Evolutionary conservation across 2,329 filamentous ascomycete species (phyloP), one percentile per base, ranked within the genome.

Genomic region (Leptoxyphium fumago): DNA sequence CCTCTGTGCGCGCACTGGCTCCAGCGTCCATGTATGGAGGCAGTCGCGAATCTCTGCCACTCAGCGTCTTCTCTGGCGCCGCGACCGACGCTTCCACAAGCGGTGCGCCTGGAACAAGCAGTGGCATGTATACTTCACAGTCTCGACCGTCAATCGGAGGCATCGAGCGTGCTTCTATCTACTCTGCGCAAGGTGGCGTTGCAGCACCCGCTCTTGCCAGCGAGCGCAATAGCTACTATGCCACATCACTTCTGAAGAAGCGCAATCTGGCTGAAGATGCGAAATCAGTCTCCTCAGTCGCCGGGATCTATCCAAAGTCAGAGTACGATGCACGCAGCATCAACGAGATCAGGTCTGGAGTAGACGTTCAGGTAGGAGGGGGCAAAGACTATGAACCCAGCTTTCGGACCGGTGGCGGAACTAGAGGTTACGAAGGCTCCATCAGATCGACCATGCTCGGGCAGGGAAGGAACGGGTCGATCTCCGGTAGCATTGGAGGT

Each of bases 181-280:
- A 94, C 65, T 87, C 83, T 0, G 59, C 56, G 40, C 56, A 55
- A 10, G 52, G 50, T 34, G 58, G 57, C 39, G 49, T 66, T 34
- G 58, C 61, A 11, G 74, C 74, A 1, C 78, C 80, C 5, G 74
- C 77, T 10, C 63, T 84, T 7, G 69, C 75, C 6, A 82, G 81
- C 46, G 88, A 94, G 56, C 74, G 88, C 41, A 89, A 82, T 59
- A 93, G 84, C 62, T 75, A 82, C 49, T 89, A 94, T 56, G 77
- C 82, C 26, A 77, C 77, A 46, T 42, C 55, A 50, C 15, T 45
- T 59, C 5, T 55, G 57, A 26, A 59, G 56, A 43, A 47, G 58
- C 43, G 55, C 49, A n/a, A 55, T 54, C 7, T 18, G 11, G 14
- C 14, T 11, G 21, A 28, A 13, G 38, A 40, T 28, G 38, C 38